phyloP scores from a whole-genome alignment of 1,284 basidiomycete genomes.

The Malassezia furfur region DNA sequence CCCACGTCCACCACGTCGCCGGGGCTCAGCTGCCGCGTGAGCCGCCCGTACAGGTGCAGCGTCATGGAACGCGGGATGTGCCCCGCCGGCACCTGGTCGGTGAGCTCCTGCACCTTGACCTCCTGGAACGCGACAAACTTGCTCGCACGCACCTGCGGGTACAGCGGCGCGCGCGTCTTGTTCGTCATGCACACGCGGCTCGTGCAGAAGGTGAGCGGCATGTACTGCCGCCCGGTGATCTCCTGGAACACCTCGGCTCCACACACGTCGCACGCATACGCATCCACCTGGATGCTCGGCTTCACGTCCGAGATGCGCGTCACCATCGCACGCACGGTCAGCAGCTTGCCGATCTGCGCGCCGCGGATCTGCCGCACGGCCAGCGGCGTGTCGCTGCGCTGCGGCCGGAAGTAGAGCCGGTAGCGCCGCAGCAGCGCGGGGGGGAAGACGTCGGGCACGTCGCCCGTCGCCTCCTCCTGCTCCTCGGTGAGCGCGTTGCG shows the following conservation, averaged over 20 bases:
- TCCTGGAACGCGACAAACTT: constrained; percentile 98
- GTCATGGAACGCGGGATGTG: constrained; percentile 99
- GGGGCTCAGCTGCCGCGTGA: constrained; percentile 84
- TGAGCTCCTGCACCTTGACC: constrained; percentile 98
- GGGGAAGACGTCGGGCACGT: constrained; percentile 52
- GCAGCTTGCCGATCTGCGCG: constrained; percentile 73
- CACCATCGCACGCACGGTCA: constrained; percentile 93
- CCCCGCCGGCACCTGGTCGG: constrained; percentile 97
- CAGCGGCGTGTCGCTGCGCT: constrained; percentile 53
- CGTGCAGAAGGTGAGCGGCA: constrained; percentile 71
- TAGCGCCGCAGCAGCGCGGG: constrained; percentile 84
- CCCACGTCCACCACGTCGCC: constrained; percentile 90
- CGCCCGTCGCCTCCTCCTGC: constrained; percentile 44
- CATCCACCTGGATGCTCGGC: constrained; percentile 89
- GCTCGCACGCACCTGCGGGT: constrained; percentile 95
- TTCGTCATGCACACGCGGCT: constrained; percentile 68
- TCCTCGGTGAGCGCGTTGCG: constrained; percentile 62
- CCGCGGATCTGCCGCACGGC: constrained; percentile 87
- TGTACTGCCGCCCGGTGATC: constrained; percentile 83
- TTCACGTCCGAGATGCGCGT: constrained; percentile 98
- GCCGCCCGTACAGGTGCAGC: constrained; percentile 76
- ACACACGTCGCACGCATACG: constrained; percentile 96
- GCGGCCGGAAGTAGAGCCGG: constrained; percentile 84
- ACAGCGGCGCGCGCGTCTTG: constrained; percentile 75
- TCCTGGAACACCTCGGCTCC: constrained; percentile 98